A percentile compares a stretch with the other conserved stretches of the same genome.
Evolutionary conservation across 2,329 filamentous ascomycete genomes (phyloP).

Genomic region (Orbilia oligospora): DNA sequence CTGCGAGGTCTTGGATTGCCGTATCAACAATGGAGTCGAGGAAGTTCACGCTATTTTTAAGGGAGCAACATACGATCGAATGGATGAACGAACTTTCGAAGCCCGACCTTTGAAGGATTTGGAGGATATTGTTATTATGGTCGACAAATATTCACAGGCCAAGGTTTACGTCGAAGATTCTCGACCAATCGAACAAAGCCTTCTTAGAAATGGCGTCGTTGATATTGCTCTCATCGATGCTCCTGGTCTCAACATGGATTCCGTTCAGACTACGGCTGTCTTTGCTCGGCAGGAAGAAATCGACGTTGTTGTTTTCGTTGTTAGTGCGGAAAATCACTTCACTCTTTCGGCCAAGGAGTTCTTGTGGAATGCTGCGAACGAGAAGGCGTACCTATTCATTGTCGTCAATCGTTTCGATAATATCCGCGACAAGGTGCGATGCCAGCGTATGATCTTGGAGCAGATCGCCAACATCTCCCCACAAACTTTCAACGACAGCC

Average conservation of each 20-base stretch:
- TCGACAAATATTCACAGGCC: slow-evolving; percentile 90
- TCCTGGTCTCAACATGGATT: slow-evolving; percentile 94
- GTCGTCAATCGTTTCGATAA: slow-evolving; percentile 98
- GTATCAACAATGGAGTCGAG: slow-evolving; percentile 90
- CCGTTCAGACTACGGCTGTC: slow-evolving; percentile 94
- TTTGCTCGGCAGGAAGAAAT: slow-evolving; percentile 99
- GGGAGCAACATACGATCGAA: slow-evolving; percentile 82
- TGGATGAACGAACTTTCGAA: slow-evolving; percentile 94
- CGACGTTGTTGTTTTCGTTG: slow-evolving; percentile 97
- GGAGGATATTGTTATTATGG: slow-evolving; percentile 91
- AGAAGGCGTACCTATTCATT: slow-evolving; percentile 99
- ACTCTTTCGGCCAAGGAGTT: slow-evolving; percentile 98
- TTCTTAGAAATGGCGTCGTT: slow-evolving; percentile 97
- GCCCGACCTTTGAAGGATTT: slow-evolving; percentile 83
- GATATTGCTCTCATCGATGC: slow-evolving; percentile 98
- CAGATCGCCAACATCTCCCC: slow-evolving; percentile 91
- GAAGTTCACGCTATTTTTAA: slow-evolving; percentile 96
- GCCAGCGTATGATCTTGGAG: slow-evolving; percentile 91
- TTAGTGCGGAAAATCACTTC: slow-evolving; percentile 97
- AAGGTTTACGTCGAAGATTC: slow-evolving; percentile 97
- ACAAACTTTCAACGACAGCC: slow-evolving; percentile 89
- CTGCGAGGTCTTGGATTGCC: slow-evolving; percentile 93
- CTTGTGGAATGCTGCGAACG: slow-evolving; percentile 92
- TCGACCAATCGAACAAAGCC: slow-evolving; percentile 88
- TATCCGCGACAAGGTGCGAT: slow-evolving; percentile 90